A percentile compares a stretch with the other conserved stretches of the same genome.
phyloP scores from a whole-genome alignment of 129 eudicot genomes.

The Deinandra increscens region DNA sequence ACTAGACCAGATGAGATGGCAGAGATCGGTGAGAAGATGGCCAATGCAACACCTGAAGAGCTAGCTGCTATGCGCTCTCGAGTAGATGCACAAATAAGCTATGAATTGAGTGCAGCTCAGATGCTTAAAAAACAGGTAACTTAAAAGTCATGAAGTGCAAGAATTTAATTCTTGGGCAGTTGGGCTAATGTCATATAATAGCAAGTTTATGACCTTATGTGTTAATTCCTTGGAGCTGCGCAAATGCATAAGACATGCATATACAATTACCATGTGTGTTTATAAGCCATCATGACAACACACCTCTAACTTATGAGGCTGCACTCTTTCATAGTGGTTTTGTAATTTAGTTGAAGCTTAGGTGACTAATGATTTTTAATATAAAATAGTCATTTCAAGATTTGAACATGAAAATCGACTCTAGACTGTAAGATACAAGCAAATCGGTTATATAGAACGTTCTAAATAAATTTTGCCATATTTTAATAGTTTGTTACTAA shows the following conservation, averaged over 20 bases:
- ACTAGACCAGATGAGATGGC: conserved; percentile 94
- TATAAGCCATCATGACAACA: conserved; percentile 7
- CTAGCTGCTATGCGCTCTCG: conserved; percentile 80
- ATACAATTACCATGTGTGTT: conserved; percentile 18
- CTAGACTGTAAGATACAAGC: not conserved
- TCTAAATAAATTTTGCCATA: not conserved
- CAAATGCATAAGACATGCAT: conserved; percentile 10
- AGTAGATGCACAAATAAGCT: conserved; percentile 71
- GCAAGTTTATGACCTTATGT: not conserved
- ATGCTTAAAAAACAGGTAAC: conserved; percentile 89
- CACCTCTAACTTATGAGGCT: conserved; percentile 2
- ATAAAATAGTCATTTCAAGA: not conserved
- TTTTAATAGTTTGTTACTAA: not conserved
- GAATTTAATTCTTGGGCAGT: not conserved
- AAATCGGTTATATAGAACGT: not conserved
- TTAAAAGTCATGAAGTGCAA: not conserved
- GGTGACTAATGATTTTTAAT: conserved; percentile 1
- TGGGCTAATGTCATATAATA: not conserved
- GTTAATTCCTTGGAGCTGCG: conserved; percentile 1
- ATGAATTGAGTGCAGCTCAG: conserved; percentile 82
- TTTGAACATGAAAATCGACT: conserved; percentile 7
- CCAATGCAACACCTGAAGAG: conserved; percentile 90
- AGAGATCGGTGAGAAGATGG: conserved; percentile 85
- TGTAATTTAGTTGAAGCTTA: not conserved
- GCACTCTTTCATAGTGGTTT: conserved; percentile 8